Evolutionary conservation across 805 yeast species (phyloP).

Genomic region (Priceomyces haplophilus): DNA sequence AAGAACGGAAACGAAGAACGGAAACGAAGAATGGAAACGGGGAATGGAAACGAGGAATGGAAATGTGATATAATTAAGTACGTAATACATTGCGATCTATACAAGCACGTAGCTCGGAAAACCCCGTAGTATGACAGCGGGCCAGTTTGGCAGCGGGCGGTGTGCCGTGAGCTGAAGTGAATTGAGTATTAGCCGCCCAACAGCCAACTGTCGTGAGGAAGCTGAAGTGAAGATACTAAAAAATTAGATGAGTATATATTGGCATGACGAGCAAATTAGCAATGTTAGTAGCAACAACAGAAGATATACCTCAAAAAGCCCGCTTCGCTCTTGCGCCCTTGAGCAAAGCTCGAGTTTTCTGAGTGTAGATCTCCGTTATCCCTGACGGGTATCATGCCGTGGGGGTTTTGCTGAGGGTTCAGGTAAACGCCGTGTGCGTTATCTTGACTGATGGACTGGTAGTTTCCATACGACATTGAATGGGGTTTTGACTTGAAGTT

Average conservation of each 20-base stretch:
- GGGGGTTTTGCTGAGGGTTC: conserved; percentile 11
- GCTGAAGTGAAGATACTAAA: no score
- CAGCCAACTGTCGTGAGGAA: no score
- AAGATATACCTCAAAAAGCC: conserved; percentile 8
- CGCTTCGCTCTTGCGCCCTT: conserved; percentile 11
- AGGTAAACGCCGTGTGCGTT: conserved; percentile 15
- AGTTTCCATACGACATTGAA: conserved; percentile 15
- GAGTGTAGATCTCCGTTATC: conserved; percentile 40
- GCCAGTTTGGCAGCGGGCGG: no score
- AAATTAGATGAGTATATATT: no score
- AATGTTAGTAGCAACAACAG: conserved; percentile 5
- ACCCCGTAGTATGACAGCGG: no score
- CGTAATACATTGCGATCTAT: not conserved
- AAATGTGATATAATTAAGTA: not conserved
- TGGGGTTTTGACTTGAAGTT: conserved; percentile 13
- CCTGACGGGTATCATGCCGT: conserved; percentile 29
- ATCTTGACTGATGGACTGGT: conserved; percentile 20
- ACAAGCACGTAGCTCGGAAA: not conserved
- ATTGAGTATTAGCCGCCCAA: no score
- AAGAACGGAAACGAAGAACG: no score
- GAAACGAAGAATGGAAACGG: no score
- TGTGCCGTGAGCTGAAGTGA: no score
- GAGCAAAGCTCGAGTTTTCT: conserved; percentile 33
- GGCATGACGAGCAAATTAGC: no score
- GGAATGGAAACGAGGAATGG: no score